Conservation (phyloP, 169 alveolate species). For the Perkinsus olseni region DNA sequence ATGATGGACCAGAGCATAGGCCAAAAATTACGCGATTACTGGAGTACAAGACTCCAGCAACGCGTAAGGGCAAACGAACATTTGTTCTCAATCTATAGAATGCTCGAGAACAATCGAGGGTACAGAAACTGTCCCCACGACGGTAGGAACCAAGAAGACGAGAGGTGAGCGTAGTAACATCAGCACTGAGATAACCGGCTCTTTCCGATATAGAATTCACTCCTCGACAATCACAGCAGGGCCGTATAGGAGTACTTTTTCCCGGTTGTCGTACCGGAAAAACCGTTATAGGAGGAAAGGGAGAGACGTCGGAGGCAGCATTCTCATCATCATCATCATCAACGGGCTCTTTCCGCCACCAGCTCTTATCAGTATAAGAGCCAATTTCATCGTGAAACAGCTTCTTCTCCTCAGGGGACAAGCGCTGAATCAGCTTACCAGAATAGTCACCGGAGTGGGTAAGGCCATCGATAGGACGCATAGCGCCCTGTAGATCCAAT, state of each 20-base stretch:
- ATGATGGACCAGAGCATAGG: background rate
- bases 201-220: background rate
- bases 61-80: background rate
- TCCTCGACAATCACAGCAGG: background rate
- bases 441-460: background rate
- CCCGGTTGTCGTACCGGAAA: background rate
- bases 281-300: background rate
- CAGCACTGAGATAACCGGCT: background rate
- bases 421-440: background rate
- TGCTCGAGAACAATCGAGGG: background rate
- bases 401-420: background rate
- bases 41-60: background rate
- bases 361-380: background rate
- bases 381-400: background rate
- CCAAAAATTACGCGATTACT: background rate
- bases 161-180: background rate
- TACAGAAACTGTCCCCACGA: background rate
- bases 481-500: background rate
- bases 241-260: background rate
- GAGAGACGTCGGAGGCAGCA: background rate
- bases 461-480: background rate
- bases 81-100: background rate
- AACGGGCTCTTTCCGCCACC: background rate
- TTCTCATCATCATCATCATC: background rate
- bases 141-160: background rate